Percentiles rank a stretch among this genome's conserved stretches.
phyloP scores from a whole-genome alignment of 805 yeast genomes.

The Nakazawaea ishiwadae region DNA sequence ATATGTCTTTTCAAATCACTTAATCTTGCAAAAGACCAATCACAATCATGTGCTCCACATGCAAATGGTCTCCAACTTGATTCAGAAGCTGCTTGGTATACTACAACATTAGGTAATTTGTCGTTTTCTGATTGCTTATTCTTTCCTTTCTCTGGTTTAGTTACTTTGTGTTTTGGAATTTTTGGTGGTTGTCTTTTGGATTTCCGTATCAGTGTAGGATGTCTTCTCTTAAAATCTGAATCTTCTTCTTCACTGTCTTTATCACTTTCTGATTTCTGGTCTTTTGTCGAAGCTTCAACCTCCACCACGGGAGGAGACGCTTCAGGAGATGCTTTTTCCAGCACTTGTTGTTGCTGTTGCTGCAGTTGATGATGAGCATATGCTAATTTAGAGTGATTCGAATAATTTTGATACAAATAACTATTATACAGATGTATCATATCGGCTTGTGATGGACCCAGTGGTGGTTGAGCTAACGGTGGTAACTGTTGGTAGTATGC shows the following conservation, averaged over 20 bases:
- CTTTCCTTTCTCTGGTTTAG: not conserved
- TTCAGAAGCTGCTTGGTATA: not conserved
- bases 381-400: not conserved
- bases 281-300: not conserved
- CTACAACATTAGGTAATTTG: no score
- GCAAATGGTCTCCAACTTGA: slow-evolving; percentile 2
- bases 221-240: no score
- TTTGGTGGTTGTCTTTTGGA: no score
- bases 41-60: slow-evolving; percentile 29
- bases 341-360: slow-evolving; percentile 1
- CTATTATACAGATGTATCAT: slow-evolving; percentile 8
- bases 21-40: slow-evolving; percentile 67
- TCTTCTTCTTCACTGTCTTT: no score
- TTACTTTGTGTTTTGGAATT: no score
- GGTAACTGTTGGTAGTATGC: slow-evolving; percentile 3
- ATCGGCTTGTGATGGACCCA: not conserved
- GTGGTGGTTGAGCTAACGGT: not conserved
- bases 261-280: not conserved
- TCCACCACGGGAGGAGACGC: no score
- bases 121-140: not conserved
- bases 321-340: no score
- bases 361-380: not conserved
- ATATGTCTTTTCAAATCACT: slow-evolving; percentile 67
- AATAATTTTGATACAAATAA: slow-evolving; percentile 4
- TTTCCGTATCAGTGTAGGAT: no score